Evolutionary conservation across 257 asterid species (phyloP), one percentile per base, ranked within the genome.

Genomic region (Sherardia arvensis): DNA sequence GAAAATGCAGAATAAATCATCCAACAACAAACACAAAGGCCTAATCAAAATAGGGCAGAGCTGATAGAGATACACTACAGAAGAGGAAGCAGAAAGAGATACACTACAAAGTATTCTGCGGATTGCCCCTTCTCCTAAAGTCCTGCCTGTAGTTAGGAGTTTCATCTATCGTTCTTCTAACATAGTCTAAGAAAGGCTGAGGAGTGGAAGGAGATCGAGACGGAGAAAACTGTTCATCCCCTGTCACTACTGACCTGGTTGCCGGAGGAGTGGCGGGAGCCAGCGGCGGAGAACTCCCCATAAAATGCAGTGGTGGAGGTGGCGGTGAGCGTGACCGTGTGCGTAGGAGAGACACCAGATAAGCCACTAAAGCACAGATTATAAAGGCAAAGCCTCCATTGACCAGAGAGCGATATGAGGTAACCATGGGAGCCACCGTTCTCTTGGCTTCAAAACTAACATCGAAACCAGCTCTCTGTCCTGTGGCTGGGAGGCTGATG

Each of bases 131-230:
- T 81, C 95, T 84, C 81, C 95, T 78, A 62, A 71, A 74, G 17
- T 85, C 93, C 65, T 84, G 96, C 79, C 81, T 79, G 78, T 88
- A 88, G 62, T 88, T 76, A 1, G 98, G 98, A 48, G 98, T 91
- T 71, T 91, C 98, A 72, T 88, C 95, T 21, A 91, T 76, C 34
- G 96, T 91, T 75, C 87, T 75, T 77, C 95, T 78, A 14, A 91
- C 89, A 26, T 91, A 91, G 45, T 91, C 95, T 4, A 91, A 53
- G 74, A 91, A 91, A 10, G 96, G 98, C 76, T 84, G 96, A 36
- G 98, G 98, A 4, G 98, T 91, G 55, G 88, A 76, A 59, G 98
- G 98, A 49, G 96, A 55, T 5, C 17, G 59, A 21, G 59, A 54
- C 25, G 26, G 60, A 55, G 60, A n/a, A n/a, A n/a, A 88, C 8